Conservation (phyloP, 129 eudicot genomes). For the Lonicera japonica region DNA sequence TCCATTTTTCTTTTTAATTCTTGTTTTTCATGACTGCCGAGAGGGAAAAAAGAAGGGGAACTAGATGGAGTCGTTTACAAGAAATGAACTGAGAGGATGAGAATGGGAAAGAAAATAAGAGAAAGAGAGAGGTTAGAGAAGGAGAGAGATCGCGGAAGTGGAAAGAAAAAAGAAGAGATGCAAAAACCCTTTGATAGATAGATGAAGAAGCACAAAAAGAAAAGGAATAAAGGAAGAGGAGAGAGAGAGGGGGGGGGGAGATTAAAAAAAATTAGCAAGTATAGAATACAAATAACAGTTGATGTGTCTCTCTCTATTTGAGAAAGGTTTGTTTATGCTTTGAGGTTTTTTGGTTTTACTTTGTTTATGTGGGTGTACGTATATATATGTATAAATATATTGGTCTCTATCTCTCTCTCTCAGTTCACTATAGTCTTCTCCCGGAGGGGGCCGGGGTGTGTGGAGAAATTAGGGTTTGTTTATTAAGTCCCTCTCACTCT, state of each 20-base stretch:
- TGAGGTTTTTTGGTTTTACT: not conserved
- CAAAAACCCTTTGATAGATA: constrained; percentile 7
- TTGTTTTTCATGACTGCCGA: not conserved
- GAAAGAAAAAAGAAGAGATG: constrained; percentile 11
- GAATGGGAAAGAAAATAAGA: not conserved
- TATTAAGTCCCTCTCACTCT: not conserved
- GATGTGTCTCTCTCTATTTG: too few species aligned
- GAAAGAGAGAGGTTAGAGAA: not conserved
- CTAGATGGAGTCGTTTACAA: not conserved
- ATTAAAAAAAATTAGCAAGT: too few species aligned
- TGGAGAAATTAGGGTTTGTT: not conserved
- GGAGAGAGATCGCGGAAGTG: not conserved
- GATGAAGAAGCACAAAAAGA: not conserved
- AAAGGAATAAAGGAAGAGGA: not conserved
- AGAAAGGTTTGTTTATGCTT: not conserved
- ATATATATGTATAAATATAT: too few species aligned
- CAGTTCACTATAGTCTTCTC: not conserved
- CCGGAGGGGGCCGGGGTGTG: not conserved
- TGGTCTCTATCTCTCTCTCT: not conserved
- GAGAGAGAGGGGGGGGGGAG: not conserved
- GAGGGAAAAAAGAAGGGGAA: not conserved
- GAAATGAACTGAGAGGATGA: not conserved
- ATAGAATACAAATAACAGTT: too few species aligned
- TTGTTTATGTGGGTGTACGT: not conserved
- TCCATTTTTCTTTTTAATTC: too few species aligned